phyloP scores from a whole-genome alignment of 1,139 yeast species.

The Wickerhamomyces sp. region DNA sequence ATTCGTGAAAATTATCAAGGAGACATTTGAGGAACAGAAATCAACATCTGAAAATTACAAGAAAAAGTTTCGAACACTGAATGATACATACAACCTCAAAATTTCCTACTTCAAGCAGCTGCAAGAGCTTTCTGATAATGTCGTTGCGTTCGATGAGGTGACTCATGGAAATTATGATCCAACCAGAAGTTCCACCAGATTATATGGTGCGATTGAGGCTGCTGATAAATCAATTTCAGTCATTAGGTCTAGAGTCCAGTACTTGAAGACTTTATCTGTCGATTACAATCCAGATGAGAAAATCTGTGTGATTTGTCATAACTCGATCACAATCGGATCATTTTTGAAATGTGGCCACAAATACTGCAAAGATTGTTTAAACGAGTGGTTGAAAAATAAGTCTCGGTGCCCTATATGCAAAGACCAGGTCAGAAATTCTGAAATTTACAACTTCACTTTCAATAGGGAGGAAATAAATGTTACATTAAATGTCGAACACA shows the following conservation, averaged over 20 bases:
- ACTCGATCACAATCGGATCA: slow-evolving; percentile 65
- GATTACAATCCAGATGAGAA: slow-evolving; percentile 25
- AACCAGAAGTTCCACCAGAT: neutral
- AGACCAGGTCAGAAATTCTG: slow-evolving; percentile 34
- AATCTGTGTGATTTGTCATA: slow-evolving; percentile 74
- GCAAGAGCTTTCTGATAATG: slow-evolving; percentile 75
- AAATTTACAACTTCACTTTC: slow-evolving; percentile 49
- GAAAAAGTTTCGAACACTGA: slow-evolving; percentile 48
- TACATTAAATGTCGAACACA: slow-evolving; percentile 8
- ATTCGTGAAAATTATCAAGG: slow-evolving; percentile 26
- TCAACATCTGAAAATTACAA: slow-evolving; percentile 36
- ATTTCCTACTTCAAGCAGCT: slow-evolving; percentile 78
- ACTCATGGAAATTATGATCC: slow-evolving; percentile 7
- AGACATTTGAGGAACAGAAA: slow-evolving; percentile 39
- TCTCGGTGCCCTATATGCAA: slow-evolving; percentile 79
- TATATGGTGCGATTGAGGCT: slow-evolving; percentile 13
- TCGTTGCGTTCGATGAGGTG: slow-evolving; percentile 20
- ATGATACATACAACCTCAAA: slow-evolving; percentile 69
- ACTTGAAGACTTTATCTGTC: slow-evolving; percentile 47
- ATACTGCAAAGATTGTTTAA: slow-evolving; percentile 74
- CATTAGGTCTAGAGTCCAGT: slow-evolving; percentile 52
- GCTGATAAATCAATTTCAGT: slow-evolving; percentile 30
- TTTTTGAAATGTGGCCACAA: slow-evolving; percentile 87
- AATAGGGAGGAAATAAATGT: slow-evolving; percentile 18
- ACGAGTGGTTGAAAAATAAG: slow-evolving; percentile 59